A percentile compares a stretch with the other conserved stretches of the same genome.
Evolutionary conservation across 352 stramenopile genomes (phyloP).

Genomic region (Aphanomyces invadans): DNA sequence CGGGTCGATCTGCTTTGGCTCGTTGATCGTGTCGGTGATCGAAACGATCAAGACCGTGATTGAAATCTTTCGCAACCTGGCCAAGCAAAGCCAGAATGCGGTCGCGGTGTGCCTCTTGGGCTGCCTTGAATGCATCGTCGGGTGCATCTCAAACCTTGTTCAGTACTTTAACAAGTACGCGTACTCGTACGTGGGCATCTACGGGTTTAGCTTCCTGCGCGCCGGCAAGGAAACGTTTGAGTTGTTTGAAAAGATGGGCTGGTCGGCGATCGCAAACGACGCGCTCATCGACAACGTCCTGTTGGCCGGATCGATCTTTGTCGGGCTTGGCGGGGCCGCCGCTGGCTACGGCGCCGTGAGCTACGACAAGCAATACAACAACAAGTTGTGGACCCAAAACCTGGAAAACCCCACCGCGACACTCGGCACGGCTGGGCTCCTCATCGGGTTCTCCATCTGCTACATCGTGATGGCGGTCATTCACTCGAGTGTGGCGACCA

Average conservation of each 20-base stretch:
- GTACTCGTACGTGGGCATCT: constrained; percentile 65
- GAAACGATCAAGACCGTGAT: constrained; percentile 50
- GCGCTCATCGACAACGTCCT: constrained; percentile 65
- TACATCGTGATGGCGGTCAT: constrained; percentile 19
- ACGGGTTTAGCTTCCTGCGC: constrained; percentile 51
- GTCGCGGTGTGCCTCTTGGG: constrained; percentile 44
- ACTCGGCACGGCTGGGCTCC: constrained; percentile 1
- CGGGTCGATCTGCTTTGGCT: constrained; percentile 80
- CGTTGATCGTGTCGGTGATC: constrained; percentile 63
- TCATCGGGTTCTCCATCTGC: constrained; percentile 21
- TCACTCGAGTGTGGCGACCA: constrained; percentile 7
- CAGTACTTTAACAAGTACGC: constrained; percentile 78
- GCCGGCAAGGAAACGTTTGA: constrained; percentile 48
- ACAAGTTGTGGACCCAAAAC: constrained; percentile 39
- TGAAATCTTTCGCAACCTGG: constrained; percentile 37
- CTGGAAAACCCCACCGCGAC: constrained; percentile 26
- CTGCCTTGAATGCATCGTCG: constrained; percentile 47
- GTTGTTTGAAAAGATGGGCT: constrained; percentile 51
- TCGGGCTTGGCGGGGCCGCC: constrained; percentile 45
- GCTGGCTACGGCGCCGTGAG: constrained; percentile 33
- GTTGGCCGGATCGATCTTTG: constrained; percentile 50
- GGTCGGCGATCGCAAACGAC: constrained; percentile 59
- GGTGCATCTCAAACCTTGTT: constrained; percentile 49
- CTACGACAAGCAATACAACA: constrained; percentile 28
- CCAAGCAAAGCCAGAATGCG: constrained; percentile 42